phyloP scores from a whole-genome alignment of 441 rosid species.

The Corymbia citriodora region DNA sequence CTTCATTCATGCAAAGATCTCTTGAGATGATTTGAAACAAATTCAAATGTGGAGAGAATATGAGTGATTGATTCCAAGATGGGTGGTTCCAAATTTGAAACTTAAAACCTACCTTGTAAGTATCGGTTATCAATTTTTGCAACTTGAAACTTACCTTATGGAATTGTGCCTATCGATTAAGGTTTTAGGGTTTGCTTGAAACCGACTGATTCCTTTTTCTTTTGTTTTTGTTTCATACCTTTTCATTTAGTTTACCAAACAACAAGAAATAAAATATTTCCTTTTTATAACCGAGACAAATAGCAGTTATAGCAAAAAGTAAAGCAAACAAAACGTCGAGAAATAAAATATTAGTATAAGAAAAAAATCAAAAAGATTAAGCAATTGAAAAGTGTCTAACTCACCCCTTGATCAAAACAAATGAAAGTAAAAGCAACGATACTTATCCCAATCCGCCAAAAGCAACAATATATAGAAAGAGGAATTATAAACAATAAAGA shows the following conservation, averaged over 20 bases:
- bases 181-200: background rate
- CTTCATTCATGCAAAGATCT: background rate
- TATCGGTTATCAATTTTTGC: background rate
- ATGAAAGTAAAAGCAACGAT: background rate
- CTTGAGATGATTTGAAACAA: background rate
- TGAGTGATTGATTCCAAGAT: accelerated
- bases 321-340: background rate
- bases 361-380: background rate
- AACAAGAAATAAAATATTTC: background rate
- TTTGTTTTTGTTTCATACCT: background rate
- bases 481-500: background rate
- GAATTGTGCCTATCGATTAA: accelerated
- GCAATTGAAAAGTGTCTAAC: background rate
- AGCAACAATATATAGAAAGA: background rate
- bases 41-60: background rate
- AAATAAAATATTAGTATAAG: background rate
- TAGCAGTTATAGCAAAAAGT: background rate
- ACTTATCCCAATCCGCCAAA: background rate
- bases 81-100: background rate
- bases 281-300: background rate
- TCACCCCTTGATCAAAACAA: background rate
- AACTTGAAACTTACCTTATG: background rate
- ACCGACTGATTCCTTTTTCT: background rate
- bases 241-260: background rate
- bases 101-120: background rate